Conservation (phyloP, 306 rosid species). For the Casuarina cunninghamiana region DNA sequence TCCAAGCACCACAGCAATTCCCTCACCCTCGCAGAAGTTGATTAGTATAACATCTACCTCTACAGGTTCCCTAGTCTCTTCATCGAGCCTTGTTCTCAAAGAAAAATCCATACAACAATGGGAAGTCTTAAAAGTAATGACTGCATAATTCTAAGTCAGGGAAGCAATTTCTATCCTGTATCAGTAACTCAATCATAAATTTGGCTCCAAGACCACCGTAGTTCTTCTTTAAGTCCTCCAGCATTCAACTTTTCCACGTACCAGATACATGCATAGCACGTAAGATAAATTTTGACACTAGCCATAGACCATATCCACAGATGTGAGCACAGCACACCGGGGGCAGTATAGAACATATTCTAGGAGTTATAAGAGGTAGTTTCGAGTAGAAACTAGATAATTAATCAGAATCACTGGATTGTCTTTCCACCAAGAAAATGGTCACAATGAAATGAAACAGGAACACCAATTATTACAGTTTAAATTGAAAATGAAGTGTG, state of each 20-base stretch:
- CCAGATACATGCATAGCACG: background rate
- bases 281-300: background rate
- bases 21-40: constrained; percentile 2
- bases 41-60: constrained; percentile 2
- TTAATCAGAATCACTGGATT: background rate
- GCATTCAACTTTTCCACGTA: background rate
- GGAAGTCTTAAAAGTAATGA: background rate
- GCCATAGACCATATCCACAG: background rate
- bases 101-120: background rate
- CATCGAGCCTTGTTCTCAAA: background rate
- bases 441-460: background rate
- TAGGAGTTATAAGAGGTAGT: background rate
- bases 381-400: background rate
- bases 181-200: background rate
- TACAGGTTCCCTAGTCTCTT: background rate
- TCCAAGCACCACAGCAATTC: background rate
- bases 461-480: background rate
- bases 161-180: background rate
- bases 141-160: background rate
- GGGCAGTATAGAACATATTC: background rate
- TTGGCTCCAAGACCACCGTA: background rate
- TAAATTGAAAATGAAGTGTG: background rate
- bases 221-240: background rate
- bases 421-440: background rate
- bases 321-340: background rate